A percentile compares a stretch with the other conserved stretches of the same genome.
These are phyloP conservation scores for Casuarina equisetifolia DNA, from an alignment of 306 rosid genomes.

Conservation along the genomic window DNA sequence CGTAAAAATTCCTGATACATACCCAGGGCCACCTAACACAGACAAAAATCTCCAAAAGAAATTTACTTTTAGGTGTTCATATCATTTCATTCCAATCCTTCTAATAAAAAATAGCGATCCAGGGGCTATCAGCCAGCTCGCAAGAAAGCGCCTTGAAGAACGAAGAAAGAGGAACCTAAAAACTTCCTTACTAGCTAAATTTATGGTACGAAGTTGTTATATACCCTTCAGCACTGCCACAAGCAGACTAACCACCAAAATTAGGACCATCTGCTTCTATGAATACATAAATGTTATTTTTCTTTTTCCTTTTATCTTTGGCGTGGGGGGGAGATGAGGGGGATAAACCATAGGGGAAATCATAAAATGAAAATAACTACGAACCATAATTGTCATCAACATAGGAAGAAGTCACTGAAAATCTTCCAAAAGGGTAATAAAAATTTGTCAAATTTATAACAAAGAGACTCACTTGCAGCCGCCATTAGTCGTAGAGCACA, in stretches of 20 bases:
- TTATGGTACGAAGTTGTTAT: neutral
- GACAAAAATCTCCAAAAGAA: no score
- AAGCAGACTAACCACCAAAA: neutral
- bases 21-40: neutral
- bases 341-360: no score
- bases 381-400: neutral
- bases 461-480: constrained; percentile 81
- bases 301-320: neutral
- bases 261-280: neutral
- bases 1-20: neutral
- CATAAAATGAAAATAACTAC: no score
- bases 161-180: no score
- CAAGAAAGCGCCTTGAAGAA: neutral
- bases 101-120: neutral
- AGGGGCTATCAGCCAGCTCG: neutral
- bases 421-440: neutral
- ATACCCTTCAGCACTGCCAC: neutral
- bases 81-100: neutral
- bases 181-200: neutral
- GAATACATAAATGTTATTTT: neutral
- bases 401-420: neutral
- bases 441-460: neutral
- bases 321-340: neutral
- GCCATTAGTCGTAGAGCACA: constrained; percentile 77
- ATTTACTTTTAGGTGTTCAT: neutral